phyloP scores from a whole-genome alignment of 75 land plant species.

The Selaginella tamariscina region DNA sequence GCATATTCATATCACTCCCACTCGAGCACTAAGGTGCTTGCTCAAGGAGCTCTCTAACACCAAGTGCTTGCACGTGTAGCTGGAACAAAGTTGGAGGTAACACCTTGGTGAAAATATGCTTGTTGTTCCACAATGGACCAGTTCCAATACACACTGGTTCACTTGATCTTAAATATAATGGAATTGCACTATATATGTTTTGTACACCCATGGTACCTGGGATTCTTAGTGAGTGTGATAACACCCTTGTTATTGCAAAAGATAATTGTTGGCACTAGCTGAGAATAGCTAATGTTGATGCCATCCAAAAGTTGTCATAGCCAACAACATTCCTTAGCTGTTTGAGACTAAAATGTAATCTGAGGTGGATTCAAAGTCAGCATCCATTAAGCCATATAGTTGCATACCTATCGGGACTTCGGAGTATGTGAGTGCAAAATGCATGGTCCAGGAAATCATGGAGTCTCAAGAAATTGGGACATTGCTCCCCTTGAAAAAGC shows the following conservation, averaged over 20 bases:
- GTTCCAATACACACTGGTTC: not conserved
- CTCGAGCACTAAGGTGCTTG: constrained; percentile 1
- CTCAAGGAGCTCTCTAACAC: not conserved
- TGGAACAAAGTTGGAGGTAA: constrained; percentile 1
- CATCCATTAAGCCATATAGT: not conserved
- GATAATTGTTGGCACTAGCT: not conserved
- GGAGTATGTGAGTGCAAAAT: not conserved
- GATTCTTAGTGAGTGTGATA: not conserved
- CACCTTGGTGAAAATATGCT: not conserved
- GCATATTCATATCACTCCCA: constrained; percentile 1
- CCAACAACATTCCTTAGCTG: constrained; percentile 1
- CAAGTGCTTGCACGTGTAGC: constrained; percentile 1
- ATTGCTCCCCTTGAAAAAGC: not conserved
- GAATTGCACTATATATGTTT: not conserved
- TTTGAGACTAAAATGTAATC: not conserved
- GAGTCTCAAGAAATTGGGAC: not conserved
- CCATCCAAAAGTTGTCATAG: not conserved
- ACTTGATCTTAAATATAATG: not conserved
- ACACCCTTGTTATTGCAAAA: not conserved
- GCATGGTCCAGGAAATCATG: not conserved
- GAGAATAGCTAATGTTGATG: not conserved
- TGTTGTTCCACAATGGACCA: not conserved
- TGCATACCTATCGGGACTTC: not conserved
- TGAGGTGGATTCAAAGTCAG: not conserved
- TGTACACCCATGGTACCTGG: not conserved